A percentile compares a stretch with the other conserved stretches of the same genome.
These are phyloP conservation scores for Trametes villosa DNA, from an alignment of 768 basidiomycete genomes.

Conservation along the genomic window DNA sequence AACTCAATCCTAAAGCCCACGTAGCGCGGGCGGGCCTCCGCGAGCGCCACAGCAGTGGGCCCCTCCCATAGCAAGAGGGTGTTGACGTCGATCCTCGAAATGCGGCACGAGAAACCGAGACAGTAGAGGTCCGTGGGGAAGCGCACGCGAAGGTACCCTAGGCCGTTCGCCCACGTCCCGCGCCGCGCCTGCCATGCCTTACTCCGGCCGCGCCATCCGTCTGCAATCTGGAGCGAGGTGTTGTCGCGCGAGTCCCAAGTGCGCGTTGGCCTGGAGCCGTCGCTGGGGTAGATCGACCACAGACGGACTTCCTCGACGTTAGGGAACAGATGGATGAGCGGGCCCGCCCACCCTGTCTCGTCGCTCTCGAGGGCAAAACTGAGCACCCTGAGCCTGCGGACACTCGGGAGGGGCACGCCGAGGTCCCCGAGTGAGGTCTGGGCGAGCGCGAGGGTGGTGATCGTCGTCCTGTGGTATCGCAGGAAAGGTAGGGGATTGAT, in stretches of 20 bases:
- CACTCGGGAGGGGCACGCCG: neutral
- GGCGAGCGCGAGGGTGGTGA: neutral
- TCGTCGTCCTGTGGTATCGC: neutral
- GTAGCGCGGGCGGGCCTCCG: neutral
- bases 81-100: neutral
- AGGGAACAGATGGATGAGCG: constrained; percentile 1
- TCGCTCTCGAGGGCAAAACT: neutral
- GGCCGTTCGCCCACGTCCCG: neutral
- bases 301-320: neutral
- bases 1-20: neutral
- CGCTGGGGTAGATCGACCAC: neutral
- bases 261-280: neutral
- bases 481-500: neutral
- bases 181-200: neutral
- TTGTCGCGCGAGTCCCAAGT: neutral
- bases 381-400: neutral
- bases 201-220: neutral
- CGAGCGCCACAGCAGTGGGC: neutral
- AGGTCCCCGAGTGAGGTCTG: neutral
- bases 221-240: neutral
- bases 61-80: neutral
- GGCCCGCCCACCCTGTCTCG: neutral
- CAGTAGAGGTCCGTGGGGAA: neutral
- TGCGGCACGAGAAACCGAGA: neutral
- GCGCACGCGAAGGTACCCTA: neutral